Evolutionary conservation across 331 rosid species (phyloP), one percentile per base, ranked within the genome.

Genomic region (Phaseolus coccineus): DNA sequence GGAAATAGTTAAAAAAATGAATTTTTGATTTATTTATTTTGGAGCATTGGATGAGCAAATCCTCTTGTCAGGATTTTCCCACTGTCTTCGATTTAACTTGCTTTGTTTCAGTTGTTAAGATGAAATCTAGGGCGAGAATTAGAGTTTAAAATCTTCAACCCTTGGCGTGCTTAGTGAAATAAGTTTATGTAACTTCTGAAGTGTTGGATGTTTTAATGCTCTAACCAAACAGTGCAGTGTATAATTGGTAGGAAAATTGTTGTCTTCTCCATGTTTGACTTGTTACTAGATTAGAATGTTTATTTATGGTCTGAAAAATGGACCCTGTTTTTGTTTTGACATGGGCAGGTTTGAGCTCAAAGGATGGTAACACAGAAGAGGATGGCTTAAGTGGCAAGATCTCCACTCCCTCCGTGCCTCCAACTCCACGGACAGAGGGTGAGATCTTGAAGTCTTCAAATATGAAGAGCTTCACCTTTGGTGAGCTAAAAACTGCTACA

Each of bases 371-470:
- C 74, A 87, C 57, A 67, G 73, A 61, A 14, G 84, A 77, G 11
- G 69, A 55, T 73, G 80, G 73, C 50, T 78, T 81, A 61, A 74
- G 81, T 79, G 84, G 88, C 88, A 89, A 77, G 82, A 69, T 77
- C 63, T 86, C 97, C 25, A 69, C 82, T 28, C 77, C 78, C 27
- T 80, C 93, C 0, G 87, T 81, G 63, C 89, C 94, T 74, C 87
- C 84, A 68, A 95, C 97, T 55, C 96, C 97, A 22, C 84, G 96
- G 57, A 86, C 97, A 0, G 94, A 95, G 90, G 93, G 90, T 4
- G 98, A 95, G 88, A 95, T 95, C 71, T 81, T 95, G 90, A 90
- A 84, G 80, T 88, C 97, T 9, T 82, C 94, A 46, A 91, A 89
- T 78, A 76, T 95, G 86, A 91, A 90, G 86, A 88, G 82, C 79